Conservation (phyloP, 805 yeast genomes). For the Wickerhamiella kurtzmanii region DNA sequence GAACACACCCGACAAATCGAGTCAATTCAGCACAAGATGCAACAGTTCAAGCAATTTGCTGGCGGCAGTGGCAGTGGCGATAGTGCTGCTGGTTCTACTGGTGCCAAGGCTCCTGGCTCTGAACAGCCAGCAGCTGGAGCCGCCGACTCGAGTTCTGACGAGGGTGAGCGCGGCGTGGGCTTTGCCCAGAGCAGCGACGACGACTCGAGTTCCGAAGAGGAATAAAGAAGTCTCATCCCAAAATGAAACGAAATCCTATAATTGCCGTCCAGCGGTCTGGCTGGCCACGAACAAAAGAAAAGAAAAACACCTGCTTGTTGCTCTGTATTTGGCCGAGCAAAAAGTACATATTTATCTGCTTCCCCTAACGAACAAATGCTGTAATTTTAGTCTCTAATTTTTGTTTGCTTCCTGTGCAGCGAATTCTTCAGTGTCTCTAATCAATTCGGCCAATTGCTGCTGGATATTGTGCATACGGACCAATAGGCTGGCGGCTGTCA, state of each 20-base stretch:
- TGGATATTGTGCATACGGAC: conserved; percentile 10
- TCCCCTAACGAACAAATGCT: background rate
- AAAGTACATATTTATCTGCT: background rate
- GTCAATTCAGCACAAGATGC: conserved; percentile 58
- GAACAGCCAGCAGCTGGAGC: background rate
- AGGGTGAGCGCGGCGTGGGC: conserved; percentile 16
- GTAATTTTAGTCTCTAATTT: background rate
- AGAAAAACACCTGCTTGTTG: too few species aligned
- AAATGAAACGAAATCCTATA: too few species aligned
- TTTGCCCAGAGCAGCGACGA: conserved; percentile 20
- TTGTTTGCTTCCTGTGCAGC: background rate
- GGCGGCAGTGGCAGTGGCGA: conserved; percentile 10
- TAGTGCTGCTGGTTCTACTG: conserved; percentile 3
- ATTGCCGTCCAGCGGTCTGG: too few species aligned
- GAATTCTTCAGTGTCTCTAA: conserved; percentile 5
- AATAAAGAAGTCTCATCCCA: too few species aligned
- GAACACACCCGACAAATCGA: conserved; percentile 58
- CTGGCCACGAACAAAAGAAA: too few species aligned
- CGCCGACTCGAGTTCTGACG: conserved; percentile 16
- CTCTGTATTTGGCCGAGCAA: too few species aligned
- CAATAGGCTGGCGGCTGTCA: conserved; percentile 1
- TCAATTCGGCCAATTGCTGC: conserved; percentile 8
- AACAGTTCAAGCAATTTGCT: conserved; percentile 40
- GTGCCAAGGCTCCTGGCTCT: background rate
- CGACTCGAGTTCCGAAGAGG: conserved; percentile 27